Base-by-base conservation (phyloP, 2,329 filamentous ascomycete genomes). In the Penicillium sp. region DNA sequence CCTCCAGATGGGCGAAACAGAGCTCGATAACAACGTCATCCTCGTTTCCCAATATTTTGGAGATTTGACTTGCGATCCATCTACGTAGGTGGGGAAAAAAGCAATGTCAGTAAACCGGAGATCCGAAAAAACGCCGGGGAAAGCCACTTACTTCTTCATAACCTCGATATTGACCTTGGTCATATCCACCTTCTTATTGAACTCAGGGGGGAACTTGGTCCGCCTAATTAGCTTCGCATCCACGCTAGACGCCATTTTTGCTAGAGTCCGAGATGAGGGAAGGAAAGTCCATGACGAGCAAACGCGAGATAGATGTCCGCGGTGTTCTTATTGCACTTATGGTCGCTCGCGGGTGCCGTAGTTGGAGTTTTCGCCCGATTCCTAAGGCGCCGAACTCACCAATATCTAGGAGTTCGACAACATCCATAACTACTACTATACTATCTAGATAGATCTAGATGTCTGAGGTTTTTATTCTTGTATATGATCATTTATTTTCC, bases 1-100 rank as follows among this genome's bases (percentile, higher is more conserved):
- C 88, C 72, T 97, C 93, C 31, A 89, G 74, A 46, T 88, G 73
- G 57, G 86, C 86, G 76, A 85, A 87, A 67, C 84, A 84, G 46
- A 97, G 86, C 77, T 97, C 93, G 64, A 94, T 94, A 4, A 97
- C 89, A 50, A 99, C 91, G 71, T 99, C 94, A 72, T 99, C 94
- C 68, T 99, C 94, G 66, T 85, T 90, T n/a, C 90, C 90, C 42
- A 97, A 80, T 48, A 97, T 93, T 57, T 91, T 88, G 25, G 89
- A 90, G 56, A 99, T 91, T 74, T 89, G 90, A 69, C 88, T 86
- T 5, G 91, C 89, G 73, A 97, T 97, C 94, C 94, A 99, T 81
- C 92, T 97, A 66, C 50, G 17, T 45, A 45, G 6, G 38, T 31
- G n/a, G 33, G 4, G 5, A 13, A 56, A 25, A 25, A 37, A 50